Evolutionary conservation across 139 green algal genomes (phyloP), one percentile per base, ranked within the genome.

Genomic region (Chlorella sp.): DNA sequence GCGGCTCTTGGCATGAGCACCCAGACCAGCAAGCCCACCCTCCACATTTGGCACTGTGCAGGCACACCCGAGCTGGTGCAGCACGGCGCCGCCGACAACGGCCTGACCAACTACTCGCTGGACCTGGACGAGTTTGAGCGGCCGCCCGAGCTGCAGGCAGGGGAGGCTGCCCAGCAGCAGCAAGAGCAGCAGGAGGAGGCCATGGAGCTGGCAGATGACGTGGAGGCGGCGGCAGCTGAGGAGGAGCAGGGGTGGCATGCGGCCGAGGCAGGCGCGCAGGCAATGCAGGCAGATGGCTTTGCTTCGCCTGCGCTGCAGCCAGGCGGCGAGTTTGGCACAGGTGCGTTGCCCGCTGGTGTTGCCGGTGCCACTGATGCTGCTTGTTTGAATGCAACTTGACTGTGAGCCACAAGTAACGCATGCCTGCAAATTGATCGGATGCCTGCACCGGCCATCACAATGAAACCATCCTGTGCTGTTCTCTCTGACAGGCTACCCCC

Each of bases 81-180:
- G 32, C 36, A 34, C 7, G 26, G 8, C 13, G n/a, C 40, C 60
- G 40, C 17, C 17, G 60, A 54, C 44, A 17, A 77, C 7, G 81
- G 70, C 51, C 51, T 86, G 32, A 81, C 81, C 0, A 84, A 88
- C 54, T 83, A 85, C 22, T 91, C 91, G 0, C 77, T 94, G 60
- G 91, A 94, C 19, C 81, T 94, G 60, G 91, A 94, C 13, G 85
- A 88, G 30, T 94, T 94, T 88, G 87, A 73, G 19, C 36, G 83
- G 48, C 92, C 91, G 34, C 92, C 91, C 24, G 90, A 94, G 62
- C 86, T 91, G 34, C 65, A 60, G 51, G 51, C 51, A 26, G 51
- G 51, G 16, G 43, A 41, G 73, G 44, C 41, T 7, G n/a, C 19
- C 34, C 43, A 38, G 19, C n/a, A 76, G 43, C 48, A 41, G 74